Evolutionary conservation across 441 rosid species (phyloP), one percentile per base, ranked within the genome.

Genomic region (Bruguiera hainesii): DNA sequence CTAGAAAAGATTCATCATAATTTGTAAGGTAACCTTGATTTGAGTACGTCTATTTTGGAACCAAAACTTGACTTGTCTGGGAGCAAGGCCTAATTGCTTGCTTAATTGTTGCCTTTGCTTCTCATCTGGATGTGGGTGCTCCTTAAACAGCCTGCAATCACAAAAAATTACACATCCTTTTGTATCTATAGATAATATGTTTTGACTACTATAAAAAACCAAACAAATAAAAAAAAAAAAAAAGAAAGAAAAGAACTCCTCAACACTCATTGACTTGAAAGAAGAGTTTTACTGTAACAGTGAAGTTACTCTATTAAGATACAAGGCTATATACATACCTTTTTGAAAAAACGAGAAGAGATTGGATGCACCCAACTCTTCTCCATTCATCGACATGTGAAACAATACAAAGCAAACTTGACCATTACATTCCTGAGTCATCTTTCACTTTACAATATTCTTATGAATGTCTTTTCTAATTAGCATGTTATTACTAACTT

Each of bases 51-150:
- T 96, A 79, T 94, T 94, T 75, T 94, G 99, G 70, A 94, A 94
- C 99, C 99, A 94, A 81, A 94, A 94, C 83, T 94, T 94, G 78
- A 94, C 99, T 76, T 94, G 99, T 53, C 98, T 79, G 5, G 97
- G 98, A 72, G 99, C 94, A 42, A 94, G 88, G 29, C 98, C 99
- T 64, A 94, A 67, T 77, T 89, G 97, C 77, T 87, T 94, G 79
- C 99, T 94, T 68, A 94, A 67, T 42, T 91, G 94, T 59, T 94
- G 98, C 79, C 99, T 86, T 75, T 94, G 99, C 72, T 91, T 94
- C 84, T 94, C 99, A 77, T 91, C 99, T 16, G 99, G 99, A 73
- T 94, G 99, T 1, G 99, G 99, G 16, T 98, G 87, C 78, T 94
- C 99, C 64, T 90, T 94, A 66, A 94, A 94, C 50, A 94, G 80